A percentile compares a stretch with the other conserved stretches of the same genome.
Evolutionary conservation across 1,284 basidiomycete genomes (phyloP).

Genomic region (Hemileccinum hortonii): DNA sequence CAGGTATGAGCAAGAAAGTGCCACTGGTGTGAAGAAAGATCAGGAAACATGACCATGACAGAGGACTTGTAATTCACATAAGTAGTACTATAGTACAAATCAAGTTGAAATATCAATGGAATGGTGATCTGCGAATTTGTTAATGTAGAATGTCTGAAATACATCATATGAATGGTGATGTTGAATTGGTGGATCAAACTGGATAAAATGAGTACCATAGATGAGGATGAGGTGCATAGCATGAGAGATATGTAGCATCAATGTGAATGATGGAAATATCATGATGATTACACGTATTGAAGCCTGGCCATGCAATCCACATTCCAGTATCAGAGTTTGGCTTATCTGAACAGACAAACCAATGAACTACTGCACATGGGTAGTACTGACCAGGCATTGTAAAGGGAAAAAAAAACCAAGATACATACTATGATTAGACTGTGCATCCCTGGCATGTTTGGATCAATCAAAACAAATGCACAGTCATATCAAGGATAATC

Average conservation of each 20-base stretch:
- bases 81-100: too few species aligned
- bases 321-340: background rate
- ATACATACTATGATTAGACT: too few species aligned
- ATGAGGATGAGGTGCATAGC: background rate
- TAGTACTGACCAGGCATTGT: background rate
- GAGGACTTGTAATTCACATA: too few species aligned
- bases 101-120: conserved; percentile 4
- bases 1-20: conserved; percentile 1
- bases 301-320: background rate
- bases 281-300: too few species aligned
- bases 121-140: background rate
- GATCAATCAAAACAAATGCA: too few species aligned
- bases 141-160: background rate
- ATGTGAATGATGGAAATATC: background rate
- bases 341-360: background rate
- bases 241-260: background rate
- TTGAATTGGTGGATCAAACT: background rate
- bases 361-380: background rate
- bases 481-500: too few species aligned
- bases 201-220: background rate
- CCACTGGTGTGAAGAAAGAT: too few species aligned
- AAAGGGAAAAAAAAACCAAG: background rate
- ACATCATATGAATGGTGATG: background rate
- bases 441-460: too few species aligned
- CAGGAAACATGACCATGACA: too few species aligned